Evolutionary conservation across 2,329 filamentous ascomycete species (phyloP), one percentile per base, ranked within the genome.

Genomic region (Plectosphaerella sp.): DNA sequence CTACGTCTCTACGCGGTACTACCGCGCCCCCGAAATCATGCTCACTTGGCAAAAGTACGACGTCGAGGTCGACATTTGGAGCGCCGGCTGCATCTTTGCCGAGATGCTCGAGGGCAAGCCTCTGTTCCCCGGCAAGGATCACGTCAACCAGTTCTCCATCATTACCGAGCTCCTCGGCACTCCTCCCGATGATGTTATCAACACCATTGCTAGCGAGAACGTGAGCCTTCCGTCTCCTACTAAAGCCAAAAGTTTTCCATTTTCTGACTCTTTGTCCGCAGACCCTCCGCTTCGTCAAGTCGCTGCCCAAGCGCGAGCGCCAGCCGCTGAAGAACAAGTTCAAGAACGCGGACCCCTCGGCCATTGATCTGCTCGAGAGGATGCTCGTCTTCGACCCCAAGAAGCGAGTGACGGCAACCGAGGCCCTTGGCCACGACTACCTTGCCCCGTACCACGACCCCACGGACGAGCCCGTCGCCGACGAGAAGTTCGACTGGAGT

Each of bases 41-140:
- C 91, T 99, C 68, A 97, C 94, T 59, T 99, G 94, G 94, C 94
- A 99, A 78, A 99, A 99, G 77, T 99, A 99, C 74, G 94, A 99
- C 62, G 87, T 97, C 47, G 94, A 97, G 75, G 94, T 99, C 53
- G 94, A 99, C 69, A 96, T 99, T 68, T 99, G 94, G 94, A 97
- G 94, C 69, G 93, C 93, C 16, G 94, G 94, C 55, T 99, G 94
- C 74, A 99, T 99, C 68, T 97, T 99, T 63, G 94, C 94, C 42
- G 94, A 99, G 75, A 99, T 99, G 94, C 82, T 99, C 54, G 93
- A 97, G 75, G 94, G 94, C 67, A 97, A 97, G 76, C 94, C 94
- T 33, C 77, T 99, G 20, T 99, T 99, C 79, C 94, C 94, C 1
- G 94, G 94, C 69, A 99, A 99, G 76, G 94, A 99, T 67, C 94